Evolutionary conservation across 2,329 filamentous ascomycete genomes (phyloP).

Genomic region (Fusarium gaditjirri): DNA sequence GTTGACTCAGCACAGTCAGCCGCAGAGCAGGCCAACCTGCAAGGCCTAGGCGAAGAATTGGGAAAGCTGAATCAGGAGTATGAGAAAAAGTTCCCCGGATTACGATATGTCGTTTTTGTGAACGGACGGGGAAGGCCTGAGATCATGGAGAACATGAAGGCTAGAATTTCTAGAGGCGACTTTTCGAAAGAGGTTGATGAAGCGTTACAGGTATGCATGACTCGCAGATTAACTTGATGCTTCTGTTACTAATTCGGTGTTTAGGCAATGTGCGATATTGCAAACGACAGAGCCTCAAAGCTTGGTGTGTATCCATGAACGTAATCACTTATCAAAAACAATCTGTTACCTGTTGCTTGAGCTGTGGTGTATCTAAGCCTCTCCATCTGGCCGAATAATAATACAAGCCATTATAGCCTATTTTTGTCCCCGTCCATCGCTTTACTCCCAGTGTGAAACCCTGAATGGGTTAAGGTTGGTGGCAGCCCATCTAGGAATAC

Average conservation of each 20-base stretch:
- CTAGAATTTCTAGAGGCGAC: constrained; percentile 76
- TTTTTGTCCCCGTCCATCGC: constrained; percentile 3
- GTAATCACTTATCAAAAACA: background rate
- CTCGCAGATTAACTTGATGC: background rate
- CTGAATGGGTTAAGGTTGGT: no score
- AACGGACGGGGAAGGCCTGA: constrained; percentile 78
- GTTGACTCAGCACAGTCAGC: constrained; percentile 83
- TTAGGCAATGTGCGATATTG: constrained; percentile 90
- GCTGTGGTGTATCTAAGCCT: constrained; percentile 6
- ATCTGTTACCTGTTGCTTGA: constrained; percentile 1
- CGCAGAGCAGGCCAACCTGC: constrained; percentile 84
- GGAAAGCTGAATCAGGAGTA: constrained; percentile 78
- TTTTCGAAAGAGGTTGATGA: constrained; percentile 74
- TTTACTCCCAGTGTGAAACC: no score
- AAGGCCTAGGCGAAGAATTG: constrained; percentile 70
- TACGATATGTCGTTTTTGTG: constrained; percentile 93
- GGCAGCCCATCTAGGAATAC: no score
- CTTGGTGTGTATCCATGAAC: constrained; percentile 23
- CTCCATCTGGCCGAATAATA: background rate
- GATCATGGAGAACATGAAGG: constrained; percentile 85
- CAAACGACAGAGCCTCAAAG: constrained; percentile 73
- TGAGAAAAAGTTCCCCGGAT: constrained; percentile 80
- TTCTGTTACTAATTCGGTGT: constrained; percentile 22
- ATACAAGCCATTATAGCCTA: background rate
- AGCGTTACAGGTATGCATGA: constrained; percentile 73